Conservation (phyloP, 768 basidiomycete genomes). For the Leccinum longicurvipes region DNA sequence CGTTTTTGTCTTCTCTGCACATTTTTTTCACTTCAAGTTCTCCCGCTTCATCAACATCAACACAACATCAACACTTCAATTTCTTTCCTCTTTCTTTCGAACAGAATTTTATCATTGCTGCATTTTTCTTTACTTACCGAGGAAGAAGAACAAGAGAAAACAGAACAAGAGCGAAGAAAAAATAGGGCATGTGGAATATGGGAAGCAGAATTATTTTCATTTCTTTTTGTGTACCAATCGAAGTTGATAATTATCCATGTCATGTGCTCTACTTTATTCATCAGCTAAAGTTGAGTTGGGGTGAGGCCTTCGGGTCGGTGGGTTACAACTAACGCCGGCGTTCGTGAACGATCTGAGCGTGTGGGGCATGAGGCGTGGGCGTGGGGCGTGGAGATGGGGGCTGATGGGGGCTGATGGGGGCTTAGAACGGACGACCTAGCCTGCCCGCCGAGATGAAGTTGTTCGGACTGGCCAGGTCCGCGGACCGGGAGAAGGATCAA, state of each 20-base stretch:
- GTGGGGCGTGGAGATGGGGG: not conserved
- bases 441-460: not conserved
- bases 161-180: not conserved
- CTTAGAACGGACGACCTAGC: not conserved
- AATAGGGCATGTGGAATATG: not conserved
- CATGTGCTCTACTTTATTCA: not conserved
- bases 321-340: too few relatives aligned
- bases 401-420: too few relatives aligned
- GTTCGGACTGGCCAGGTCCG: not conserved
- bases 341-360: not conserved
- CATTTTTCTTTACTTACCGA: not conserved
- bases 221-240: not conserved
- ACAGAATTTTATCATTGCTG: constrained; percentile 2
- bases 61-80: not conserved
- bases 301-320: too few relatives aligned
- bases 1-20: constrained; percentile 2
- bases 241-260: not conserved
- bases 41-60: constrained; percentile 10
- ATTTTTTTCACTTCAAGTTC: not conserved
- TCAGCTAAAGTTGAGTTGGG: not conserved
- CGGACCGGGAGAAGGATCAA: not conserved
- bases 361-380: not conserved
- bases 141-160: not conserved
- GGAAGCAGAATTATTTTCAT: not conserved
- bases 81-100: not conserved